phyloP scores from a whole-genome alignment of 2,329 filamentous ascomycete species.

The Fusarium sublunatum region DNA sequence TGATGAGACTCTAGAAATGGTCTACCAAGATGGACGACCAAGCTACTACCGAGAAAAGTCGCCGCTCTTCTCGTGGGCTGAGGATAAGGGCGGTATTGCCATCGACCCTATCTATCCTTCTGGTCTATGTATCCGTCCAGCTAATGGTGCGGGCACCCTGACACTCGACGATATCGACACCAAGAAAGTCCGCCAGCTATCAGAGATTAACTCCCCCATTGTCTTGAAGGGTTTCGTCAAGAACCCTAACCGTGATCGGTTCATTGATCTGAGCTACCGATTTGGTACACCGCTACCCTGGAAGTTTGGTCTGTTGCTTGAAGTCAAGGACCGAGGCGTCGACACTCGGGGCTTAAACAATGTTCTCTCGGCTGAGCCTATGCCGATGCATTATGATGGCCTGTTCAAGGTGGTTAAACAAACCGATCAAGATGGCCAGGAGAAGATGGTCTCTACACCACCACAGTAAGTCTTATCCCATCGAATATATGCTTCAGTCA shows the following conservation, averaged over 20 bases:
- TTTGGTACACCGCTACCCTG: conserved; percentile 62
- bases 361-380: conserved; percentile 63
- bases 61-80: conserved; percentile 56
- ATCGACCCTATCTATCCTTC: conserved; percentile 61
- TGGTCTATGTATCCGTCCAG: conserved; percentile 56
- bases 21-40: conserved; percentile 58
- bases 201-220: conserved; percentile 64
- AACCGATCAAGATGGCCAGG: conserved; percentile 52
- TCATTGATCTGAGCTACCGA: conserved; percentile 58
- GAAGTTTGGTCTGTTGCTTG: conserved; percentile 64
- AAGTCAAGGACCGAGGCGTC: conserved; percentile 61
- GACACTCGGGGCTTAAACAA: conserved; percentile 61
- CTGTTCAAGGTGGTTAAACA: conserved; percentile 64
- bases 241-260: conserved; percentile 57
- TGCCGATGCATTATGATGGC: conserved; percentile 69
- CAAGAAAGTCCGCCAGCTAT: conserved; percentile 57
- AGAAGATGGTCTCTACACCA: conserved; percentile 55
- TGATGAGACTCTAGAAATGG: conserved; percentile 56
- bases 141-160: conserved; percentile 46
- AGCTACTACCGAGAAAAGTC: conserved; percentile 64
- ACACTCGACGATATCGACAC: conserved; percentile 59
- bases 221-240: conserved; percentile 64
- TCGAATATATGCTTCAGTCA: neutral
- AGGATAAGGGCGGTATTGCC: conserved; percentile 51
- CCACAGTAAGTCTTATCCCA: conserved; percentile 51